Conservation (phyloP, 768 basidiomycete species). For the Suillus variegatus region DNA sequence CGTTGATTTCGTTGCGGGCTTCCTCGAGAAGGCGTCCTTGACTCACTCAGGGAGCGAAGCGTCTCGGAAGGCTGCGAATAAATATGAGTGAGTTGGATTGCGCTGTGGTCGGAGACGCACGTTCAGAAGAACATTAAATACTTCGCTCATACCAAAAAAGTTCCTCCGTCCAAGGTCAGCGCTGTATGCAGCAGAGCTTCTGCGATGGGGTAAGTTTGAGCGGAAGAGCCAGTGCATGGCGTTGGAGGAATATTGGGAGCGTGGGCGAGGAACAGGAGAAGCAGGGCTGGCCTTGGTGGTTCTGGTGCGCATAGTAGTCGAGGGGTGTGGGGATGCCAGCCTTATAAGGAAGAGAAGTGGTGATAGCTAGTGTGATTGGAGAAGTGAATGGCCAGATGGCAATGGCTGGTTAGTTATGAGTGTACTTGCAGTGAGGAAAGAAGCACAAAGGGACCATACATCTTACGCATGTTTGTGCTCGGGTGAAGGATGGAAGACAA, state of each 20-base stretch:
- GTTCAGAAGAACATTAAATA: constrained; percentile 73
- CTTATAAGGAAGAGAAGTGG: constrained; percentile 16
- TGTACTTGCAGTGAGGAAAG: constrained; percentile 19
- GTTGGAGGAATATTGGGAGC: constrained; percentile 21
- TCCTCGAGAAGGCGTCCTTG: constrained; percentile 75
- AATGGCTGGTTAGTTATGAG: constrained; percentile 14
- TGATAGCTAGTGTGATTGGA: constrained; percentile 9
- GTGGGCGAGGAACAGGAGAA: constrained; percentile 29
- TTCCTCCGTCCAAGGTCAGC: constrained; percentile 65
- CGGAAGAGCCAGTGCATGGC: constrained; percentile 76
- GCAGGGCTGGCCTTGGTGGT: constrained; percentile 21
- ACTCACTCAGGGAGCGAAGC: constrained; percentile 77
- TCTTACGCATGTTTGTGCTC: constrained; percentile 26
- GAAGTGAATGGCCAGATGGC: constrained; percentile 9
- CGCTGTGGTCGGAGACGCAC: constrained; percentile 41
- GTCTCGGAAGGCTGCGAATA: constrained; percentile 68
- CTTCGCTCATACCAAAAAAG: constrained; percentile 80
- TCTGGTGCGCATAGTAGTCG: constrained; percentile 27
- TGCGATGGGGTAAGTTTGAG: constrained; percentile 65
- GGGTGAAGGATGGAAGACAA: constrained; percentile 6
- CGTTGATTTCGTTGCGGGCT: constrained; percentile 71
- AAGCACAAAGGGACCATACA: constrained; percentile 20
- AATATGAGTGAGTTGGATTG: constrained; percentile 14
- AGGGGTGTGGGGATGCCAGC: constrained; percentile 10
- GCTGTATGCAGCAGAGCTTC: constrained; percentile 59